Base-by-base conservation (phyloP, 1,284 basidiomycete genomes). In the Ceratobasidium sp. region DNA sequence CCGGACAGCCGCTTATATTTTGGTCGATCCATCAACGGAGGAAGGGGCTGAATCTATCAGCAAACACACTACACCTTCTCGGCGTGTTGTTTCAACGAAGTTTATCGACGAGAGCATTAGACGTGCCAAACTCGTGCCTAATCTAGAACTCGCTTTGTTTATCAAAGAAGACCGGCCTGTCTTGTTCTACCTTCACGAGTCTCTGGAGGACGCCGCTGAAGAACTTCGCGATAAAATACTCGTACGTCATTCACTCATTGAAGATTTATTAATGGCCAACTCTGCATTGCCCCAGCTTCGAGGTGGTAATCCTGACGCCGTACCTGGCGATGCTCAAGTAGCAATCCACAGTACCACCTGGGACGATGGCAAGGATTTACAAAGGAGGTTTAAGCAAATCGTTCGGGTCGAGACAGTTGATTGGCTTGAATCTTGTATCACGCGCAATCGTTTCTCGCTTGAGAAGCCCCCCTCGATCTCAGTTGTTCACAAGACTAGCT, bases 101-200 rank as follows among this genome's bases (percentile, higher is more conserved):
- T 67, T 67, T 55, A 34, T 67, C 34, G 26, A 55, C 26, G 64
- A 67, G 55, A 67, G 64, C 50, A 67, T 67, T 18, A 16, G 18
- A 14, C 64, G 64, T 2, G 30, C n/a, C 8, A 41, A 43, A 26
- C 1, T 67, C 6, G 50, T 67, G 18, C 23, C 48, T 10, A 23
- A 52, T 41, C 34, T 34, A 4, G 64, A 67, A 18, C 50, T 55
- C 16, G 21, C 10, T 4, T 50, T 67, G 2, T 67, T 67, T 26
- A 32, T 55, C 32, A 39, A 67, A 21, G 48, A 67, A 28, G 64
- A 67, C 28, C 16, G 12, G 28, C 64, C 64, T 21, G 32, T 67
- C 14, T 16, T 46, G 10, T 67, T 67, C 26, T 23, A 41, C 39
- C 30, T 67, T 10, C 64, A 67, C 18, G 48, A 55, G 43, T 67